These are phyloP conservation scores for Fusarium sublunatum DNA, from an alignment of 2,329 filamentous ascomycete genomes.

Conservation along the genomic window DNA sequence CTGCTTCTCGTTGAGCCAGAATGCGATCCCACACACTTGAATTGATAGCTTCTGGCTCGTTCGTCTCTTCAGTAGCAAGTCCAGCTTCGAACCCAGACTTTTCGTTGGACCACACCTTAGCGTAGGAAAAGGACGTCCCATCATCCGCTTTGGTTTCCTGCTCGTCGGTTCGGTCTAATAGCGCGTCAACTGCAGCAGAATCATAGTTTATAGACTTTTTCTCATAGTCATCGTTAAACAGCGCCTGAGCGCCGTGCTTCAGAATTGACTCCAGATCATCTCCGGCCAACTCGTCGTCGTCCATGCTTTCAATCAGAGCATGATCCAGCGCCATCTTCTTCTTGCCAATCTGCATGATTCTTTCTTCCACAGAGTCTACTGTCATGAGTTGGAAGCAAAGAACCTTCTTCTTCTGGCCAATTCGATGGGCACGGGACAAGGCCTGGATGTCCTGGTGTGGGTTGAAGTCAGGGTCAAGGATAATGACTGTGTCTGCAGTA, in stretches of 20 bases:
- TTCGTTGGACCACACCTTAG: conserved; percentile 91
- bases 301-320: conserved; percentile 92
- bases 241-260: conserved; percentile 84
- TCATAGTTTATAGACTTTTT: conserved; percentile 85
- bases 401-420: conserved; percentile 96
- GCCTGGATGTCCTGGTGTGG: conserved; percentile 98
- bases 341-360: conserved; percentile 94
- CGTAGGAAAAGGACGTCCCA: conserved; percentile 88
- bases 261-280: conserved; percentile 89
- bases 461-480: conserved; percentile 96
- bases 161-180: conserved; percentile 86
- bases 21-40: conserved; percentile 90
- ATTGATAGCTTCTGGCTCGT: conserved; percentile 67
- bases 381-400: conserved; percentile 96
- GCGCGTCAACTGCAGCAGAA: conserved; percentile 81
- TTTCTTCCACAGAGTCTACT: conserved; percentile 88
- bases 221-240: conserved; percentile 81
- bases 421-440: conserved; percentile 91
- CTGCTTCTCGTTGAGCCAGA: conserved; percentile 81
- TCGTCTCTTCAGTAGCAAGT: conserved; percentile 62
- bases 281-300: conserved; percentile 80
- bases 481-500: conserved; percentile 97
- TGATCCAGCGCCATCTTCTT: conserved; percentile 98
- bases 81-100: conserved; percentile 73
- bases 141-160: conserved; percentile 78